phyloP scores from a whole-genome alignment of 306 rosid genomes.

The Malus sieversii region DNA sequence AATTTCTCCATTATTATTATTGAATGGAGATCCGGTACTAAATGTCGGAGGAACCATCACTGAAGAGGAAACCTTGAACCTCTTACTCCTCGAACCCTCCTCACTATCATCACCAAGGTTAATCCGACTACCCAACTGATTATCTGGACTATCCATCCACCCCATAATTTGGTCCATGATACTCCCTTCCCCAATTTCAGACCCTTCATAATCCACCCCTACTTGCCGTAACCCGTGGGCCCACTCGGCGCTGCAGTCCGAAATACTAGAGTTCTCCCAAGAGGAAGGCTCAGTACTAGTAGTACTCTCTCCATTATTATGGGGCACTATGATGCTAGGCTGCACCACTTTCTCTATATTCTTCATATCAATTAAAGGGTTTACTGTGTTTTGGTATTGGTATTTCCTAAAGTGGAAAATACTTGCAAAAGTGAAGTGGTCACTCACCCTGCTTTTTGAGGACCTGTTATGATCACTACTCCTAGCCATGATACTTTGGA shows the following conservation, averaged over 20 bases:
- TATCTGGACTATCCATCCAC: slow-evolving; percentile 53
- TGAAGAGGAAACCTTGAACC: slow-evolving; percentile 89
- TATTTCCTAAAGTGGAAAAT: slow-evolving; percentile 53
- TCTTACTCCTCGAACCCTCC: slow-evolving; percentile 56
- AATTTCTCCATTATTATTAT: neutral
- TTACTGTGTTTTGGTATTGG: slow-evolving; percentile 34
- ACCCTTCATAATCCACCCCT: slow-evolving; percentile 49
- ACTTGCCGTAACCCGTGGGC: slow-evolving; percentile 27
- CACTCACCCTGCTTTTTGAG: slow-evolving; percentile 78
- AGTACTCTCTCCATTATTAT: slow-evolving; percentile 10
- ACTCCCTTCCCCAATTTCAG: slow-evolving; percentile 49
- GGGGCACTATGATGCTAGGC: slow-evolving; percentile 80
- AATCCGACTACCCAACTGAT: slow-evolving; percentile 3
- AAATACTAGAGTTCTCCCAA: slow-evolving; percentile 48
- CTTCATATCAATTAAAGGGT: slow-evolving; percentile 26
- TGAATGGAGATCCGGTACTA: slow-evolving; percentile 29
- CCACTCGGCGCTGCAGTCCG: slow-evolving; percentile 61
- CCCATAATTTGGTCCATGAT: slow-evolving; percentile 48
- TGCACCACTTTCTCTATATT: slow-evolving; percentile 59
- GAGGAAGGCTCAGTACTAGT: slow-evolving; percentile 11
- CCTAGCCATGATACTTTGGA: slow-evolving; percentile 66
- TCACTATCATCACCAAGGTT: neutral
- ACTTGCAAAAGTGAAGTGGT: slow-evolving; percentile 73
- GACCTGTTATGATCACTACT: slow-evolving; percentile 36
- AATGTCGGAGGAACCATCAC: slow-evolving; percentile 88